Percentiles rank a stretch among this genome's conserved stretches.
Conservation (phyloP, 306 rosid species). For the Quercus suber region DNA sequence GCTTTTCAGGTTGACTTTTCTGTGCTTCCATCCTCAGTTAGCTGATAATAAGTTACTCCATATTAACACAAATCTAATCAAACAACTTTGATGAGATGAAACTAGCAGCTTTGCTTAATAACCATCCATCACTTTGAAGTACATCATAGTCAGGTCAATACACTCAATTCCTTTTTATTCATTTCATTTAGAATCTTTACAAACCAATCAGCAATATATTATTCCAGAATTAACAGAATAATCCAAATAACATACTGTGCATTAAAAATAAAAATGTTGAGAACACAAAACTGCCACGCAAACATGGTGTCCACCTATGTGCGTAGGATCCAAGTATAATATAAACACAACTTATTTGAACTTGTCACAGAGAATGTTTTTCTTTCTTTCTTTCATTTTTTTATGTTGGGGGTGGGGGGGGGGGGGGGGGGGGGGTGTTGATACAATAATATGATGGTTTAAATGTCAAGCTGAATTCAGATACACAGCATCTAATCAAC, state of each 20-base stretch:
- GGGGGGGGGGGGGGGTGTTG: no score
- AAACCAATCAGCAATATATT: not conserved
- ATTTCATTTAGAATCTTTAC: not conserved
- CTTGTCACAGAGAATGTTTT: no score
- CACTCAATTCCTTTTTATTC: not conserved
- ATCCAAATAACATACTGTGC: not conserved
- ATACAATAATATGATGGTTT: no score
- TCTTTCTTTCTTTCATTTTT: no score
- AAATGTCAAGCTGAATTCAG: not conserved
- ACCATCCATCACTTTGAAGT: not conserved
- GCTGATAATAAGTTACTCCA: constrained; percentile 17
- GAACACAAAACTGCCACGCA: not conserved
- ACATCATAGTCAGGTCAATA: not conserved
- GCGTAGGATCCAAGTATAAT: not conserved
- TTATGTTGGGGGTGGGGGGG: rapidly evolving
- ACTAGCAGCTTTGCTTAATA: not conserved
- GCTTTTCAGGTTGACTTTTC: constrained; percentile 40
- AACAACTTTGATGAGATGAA: not conserved
- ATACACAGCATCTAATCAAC: not conserved
- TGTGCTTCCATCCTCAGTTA: constrained; percentile 50
- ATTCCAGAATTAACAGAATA: not conserved
- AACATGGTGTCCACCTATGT: not conserved
- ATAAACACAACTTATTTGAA: no score
- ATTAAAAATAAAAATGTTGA: not conserved
- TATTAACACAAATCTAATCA: not conserved